These are phyloP conservation scores for Lasiodiplodia citricola DNA, from an alignment of 2,329 filamentous ascomycete species.

Conservation along the genomic window DNA sequence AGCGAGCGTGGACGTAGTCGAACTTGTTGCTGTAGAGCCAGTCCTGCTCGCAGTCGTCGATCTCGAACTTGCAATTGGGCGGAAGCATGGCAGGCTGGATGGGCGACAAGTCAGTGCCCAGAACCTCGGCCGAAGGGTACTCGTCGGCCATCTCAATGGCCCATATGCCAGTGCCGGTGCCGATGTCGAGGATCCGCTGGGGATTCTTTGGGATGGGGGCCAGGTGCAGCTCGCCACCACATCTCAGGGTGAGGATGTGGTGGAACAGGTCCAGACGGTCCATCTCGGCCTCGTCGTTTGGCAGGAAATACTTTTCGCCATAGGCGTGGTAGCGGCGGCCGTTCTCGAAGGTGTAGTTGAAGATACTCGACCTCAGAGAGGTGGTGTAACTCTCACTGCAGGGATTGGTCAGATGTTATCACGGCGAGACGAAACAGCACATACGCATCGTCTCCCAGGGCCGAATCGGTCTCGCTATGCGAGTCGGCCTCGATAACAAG, in stretches of 20 bases:
- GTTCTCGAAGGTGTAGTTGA: slow-evolving; percentile 36
- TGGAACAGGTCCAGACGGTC: slow-evolving; percentile 53
- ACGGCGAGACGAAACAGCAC: neutral
- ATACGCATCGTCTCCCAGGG: slow-evolving; percentile 20
- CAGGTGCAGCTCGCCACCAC: slow-evolving; percentile 42
- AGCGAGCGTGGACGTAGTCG: slow-evolving; percentile 62
- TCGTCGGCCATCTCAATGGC: slow-evolving; percentile 41
- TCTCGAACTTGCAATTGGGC: slow-evolving; percentile 54
- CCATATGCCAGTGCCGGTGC: slow-evolving; percentile 28
- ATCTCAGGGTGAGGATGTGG: slow-evolving; percentile 46
- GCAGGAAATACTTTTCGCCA: slow-evolving; percentile 35
- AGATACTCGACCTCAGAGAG: slow-evolving; percentile 33
- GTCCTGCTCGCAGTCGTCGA: slow-evolving; percentile 55
- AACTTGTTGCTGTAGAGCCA: slow-evolving; percentile 46
- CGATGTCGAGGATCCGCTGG: slow-evolving; percentile 39
- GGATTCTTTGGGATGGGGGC: slow-evolving; percentile 35
- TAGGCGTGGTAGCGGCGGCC: slow-evolving; percentile 27
- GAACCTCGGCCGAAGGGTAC: slow-evolving; percentile 41
- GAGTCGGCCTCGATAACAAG: slow-evolving; percentile 17
- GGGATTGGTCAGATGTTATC: neutral
- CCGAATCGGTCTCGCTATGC: slow-evolving; percentile 14
- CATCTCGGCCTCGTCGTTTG: slow-evolving; percentile 51
- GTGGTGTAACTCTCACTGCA: slow-evolving; percentile 23
- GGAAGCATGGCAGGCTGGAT: slow-evolving; percentile 57
- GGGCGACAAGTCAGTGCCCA: slow-evolving; percentile 55